A percentile compares a stretch with the other conserved stretches of the same genome.
Conservation (phyloP, 1,139 yeast genomes). For the Zygosaccharomyces sapae region DNA sequence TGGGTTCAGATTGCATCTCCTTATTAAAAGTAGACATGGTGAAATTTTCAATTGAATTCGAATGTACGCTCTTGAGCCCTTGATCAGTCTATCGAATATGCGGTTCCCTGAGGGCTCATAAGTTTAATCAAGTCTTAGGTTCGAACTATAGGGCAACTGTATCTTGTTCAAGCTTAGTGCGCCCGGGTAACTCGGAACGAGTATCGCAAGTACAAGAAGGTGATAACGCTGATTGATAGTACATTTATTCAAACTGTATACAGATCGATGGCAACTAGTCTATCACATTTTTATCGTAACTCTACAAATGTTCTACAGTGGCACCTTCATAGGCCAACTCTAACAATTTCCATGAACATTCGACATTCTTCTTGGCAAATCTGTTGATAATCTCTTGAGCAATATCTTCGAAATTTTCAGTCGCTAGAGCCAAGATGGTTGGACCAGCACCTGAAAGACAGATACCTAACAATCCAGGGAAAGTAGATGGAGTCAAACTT, state of each 20-base stretch:
- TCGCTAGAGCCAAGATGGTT: conserved; percentile 89
- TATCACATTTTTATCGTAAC: background rate
- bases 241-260: background rate
- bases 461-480: conserved; percentile 85
- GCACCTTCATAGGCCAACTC: conserved; percentile 91
- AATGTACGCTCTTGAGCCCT: background rate
- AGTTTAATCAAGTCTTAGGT: background rate
- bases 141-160: background rate
- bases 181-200: background rate
- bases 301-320: conserved; percentile 32
- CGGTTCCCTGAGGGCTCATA: background rate
- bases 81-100: background rate
- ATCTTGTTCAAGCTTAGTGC: background rate
- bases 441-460: conserved; percentile 98
- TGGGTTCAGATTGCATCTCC: conserved; percentile 17
- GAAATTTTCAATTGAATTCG: background rate
- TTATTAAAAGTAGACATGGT: conserved; percentile 12
- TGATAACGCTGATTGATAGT: background rate
- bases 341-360: conserved; percentile 76
- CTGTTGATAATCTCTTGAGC: conserved; percentile 69
- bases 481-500: conserved; percentile 75
- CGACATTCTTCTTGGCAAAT: conserved; percentile 62
- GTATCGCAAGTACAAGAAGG: background rate
- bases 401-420: conserved; percentile 78
- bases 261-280: background rate